Evolutionary conservation across 257 asterid species (phyloP), one percentile per base, ranked within the genome.

Genomic region (Cinchona pubescens): DNA sequence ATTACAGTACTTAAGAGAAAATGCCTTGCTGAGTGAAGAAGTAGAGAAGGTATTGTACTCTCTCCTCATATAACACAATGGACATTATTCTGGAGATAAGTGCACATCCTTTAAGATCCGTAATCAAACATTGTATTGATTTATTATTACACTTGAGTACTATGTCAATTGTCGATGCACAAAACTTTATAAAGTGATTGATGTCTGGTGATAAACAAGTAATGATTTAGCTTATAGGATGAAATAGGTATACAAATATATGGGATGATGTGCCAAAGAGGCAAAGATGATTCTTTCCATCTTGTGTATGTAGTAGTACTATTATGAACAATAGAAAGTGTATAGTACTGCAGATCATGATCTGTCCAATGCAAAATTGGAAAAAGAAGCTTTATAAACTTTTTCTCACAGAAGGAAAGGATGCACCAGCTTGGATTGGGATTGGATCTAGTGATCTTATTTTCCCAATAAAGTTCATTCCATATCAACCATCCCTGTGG

Each of bases 1-100:
- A 62, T 76, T 95, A 67, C 99, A 90, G 82, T 87, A 72, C 84
- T 84, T 95, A 80, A 91, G 86, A 83, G 99, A 95, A 65, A 92
- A 92, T 80, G 88, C 91, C 45, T 79, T 72, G 67, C 46, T 95
- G 69, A 83, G 89, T 49, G 96, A 90, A 88, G 98, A 95, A 83
- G 84, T 92, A 61, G 99, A 95, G 81, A 95, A 91, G 99, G 97
- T 91, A 87, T 65, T 38, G 38, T 45, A 60, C 67, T 56, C 30
- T 37, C 56, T 13, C 35, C 34, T 25, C 64, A 48, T 29, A 46
- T 16, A 18, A n/a, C 64, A 21, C 10, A 7, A 8, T 40, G 42
- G 25, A 40, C 13, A 40, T 58, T 55, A 1, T 45, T 73, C 59
- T 73, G 68, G 37, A 60, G 10, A 40, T 3, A 23, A 27, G 32